Evolutionary conservation across 75 land plant genomes (phyloP).

Genomic region (Adiantum capillusveneris): DNA sequence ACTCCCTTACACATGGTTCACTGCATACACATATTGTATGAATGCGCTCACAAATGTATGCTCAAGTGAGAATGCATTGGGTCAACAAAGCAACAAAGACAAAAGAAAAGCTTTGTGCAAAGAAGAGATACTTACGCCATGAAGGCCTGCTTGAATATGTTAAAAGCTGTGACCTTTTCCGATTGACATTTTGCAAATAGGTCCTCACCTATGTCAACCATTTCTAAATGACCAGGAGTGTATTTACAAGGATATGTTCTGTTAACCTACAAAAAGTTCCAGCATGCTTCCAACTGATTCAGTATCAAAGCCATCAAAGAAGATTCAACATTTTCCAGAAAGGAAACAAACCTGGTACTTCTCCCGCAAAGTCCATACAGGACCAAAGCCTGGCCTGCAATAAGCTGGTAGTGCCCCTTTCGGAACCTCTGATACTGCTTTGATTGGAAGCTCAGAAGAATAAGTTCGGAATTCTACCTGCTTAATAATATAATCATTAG

Average conservation of each 20-base stretch:
- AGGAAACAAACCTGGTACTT: slow-evolving; percentile 1
- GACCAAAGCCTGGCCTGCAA: slow-evolving; percentile 2
- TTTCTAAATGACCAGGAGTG: not conserved
- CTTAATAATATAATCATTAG: too few species aligned
- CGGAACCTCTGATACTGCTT: not conserved
- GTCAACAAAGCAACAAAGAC: too few species aligned
- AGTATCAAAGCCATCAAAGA: too few species aligned
- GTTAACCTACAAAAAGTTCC: not conserved
- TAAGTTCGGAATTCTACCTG: not conserved
- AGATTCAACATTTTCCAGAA: not conserved
- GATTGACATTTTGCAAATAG: not conserved
- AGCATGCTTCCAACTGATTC: too few species aligned
- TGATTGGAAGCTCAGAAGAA: not conserved
- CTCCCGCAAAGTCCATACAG: not conserved
- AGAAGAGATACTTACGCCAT: not conserved
- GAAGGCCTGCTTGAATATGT: not conserved
- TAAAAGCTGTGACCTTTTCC: not conserved
- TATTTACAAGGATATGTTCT: slow-evolving; percentile 3
- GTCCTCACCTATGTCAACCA: not conserved
- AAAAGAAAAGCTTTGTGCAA: too few species aligned
- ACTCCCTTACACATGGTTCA: too few species aligned
- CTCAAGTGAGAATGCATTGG: too few species aligned
- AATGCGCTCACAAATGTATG: too few species aligned
- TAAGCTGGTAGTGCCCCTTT: not conserved
- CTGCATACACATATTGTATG: too few species aligned